phyloP scores from a whole-genome alignment of 345 rosid genomes.

The Hibiscus trionum region DNA sequence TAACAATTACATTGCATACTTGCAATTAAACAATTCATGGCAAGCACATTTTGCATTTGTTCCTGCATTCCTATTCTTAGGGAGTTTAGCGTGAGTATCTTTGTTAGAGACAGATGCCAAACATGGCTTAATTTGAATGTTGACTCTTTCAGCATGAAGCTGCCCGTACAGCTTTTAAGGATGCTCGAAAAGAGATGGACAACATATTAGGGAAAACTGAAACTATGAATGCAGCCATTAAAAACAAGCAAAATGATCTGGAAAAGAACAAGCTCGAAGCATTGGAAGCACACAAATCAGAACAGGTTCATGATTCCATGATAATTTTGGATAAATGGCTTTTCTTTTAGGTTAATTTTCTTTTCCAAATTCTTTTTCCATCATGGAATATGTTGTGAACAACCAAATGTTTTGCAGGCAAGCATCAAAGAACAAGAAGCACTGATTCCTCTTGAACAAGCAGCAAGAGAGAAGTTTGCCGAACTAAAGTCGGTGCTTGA shows the following conservation, averaged over 20 bases:
- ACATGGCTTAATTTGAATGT: constrained; percentile 15
- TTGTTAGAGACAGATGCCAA: constrained; percentile 7
- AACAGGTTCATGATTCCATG: constrained; percentile 42
- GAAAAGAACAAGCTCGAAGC: constrained; percentile 58
- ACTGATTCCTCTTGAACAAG: constrained; percentile 78
- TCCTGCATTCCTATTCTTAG: not conserved
- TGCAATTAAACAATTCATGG: not conserved
- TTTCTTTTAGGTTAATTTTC: not conserved
- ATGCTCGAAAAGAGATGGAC: constrained; percentile 73
- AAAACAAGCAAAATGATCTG: constrained; percentile 43
- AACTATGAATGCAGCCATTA: constrained; percentile 33
- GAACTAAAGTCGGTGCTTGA: constrained; percentile 74
- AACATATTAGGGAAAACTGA: constrained; percentile 43
- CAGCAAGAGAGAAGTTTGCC: constrained; percentile 80
- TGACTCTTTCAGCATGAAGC: constrained; percentile 71
- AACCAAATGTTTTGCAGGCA: constrained; percentile 41
- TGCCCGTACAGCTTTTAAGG: constrained; percentile 59
- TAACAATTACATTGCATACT: not conserved
- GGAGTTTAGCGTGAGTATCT: not conserved
- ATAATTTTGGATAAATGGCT: constrained; percentile 10
- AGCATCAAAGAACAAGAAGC: constrained; percentile 74
- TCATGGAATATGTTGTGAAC: constrained; percentile 12
- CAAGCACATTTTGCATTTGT: not conserved
- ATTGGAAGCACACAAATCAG: constrained; percentile 58
- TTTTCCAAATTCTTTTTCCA: not conserved